Conservation (phyloP, 352 stramenopile genomes). For the Halophytophthora polymorphica region DNA sequence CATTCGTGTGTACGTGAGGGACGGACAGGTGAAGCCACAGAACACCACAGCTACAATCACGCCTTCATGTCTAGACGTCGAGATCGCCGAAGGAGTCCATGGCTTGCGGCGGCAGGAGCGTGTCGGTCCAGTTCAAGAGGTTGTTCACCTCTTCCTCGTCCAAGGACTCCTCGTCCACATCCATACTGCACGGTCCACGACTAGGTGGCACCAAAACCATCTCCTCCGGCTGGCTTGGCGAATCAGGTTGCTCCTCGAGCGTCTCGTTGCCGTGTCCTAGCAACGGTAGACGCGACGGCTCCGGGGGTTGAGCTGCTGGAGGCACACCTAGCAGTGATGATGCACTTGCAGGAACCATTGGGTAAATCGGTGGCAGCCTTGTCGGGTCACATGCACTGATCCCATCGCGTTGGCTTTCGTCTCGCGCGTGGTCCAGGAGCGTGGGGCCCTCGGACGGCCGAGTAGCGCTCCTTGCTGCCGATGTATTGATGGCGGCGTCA, state of each 20-base stretch:
- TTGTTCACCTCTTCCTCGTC: constrained; percentile 78
- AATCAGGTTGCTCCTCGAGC: neutral
- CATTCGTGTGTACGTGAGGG: too few species aligned
- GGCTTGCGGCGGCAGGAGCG: constrained; percentile 38
- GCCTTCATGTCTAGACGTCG: constrained; percentile 16
- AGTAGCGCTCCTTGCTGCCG: neutral
- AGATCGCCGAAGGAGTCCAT: constrained; percentile 45
- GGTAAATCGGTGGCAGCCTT: constrained; percentile 24
- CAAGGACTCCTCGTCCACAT: constrained; percentile 58
- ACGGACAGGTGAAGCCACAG: too few species aligned
- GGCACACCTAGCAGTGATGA: constrained; percentile 3
- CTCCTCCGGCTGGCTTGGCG: too few species aligned
- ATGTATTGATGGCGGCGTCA: constrained; percentile 3
- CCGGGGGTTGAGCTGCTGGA: neutral
- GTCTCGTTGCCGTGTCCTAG: constrained; percentile 5
- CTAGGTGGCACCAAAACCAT: constrained; percentile 3
- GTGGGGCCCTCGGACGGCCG: neutral
- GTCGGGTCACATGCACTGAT: constrained; percentile 5
- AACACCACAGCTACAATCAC: neutral
- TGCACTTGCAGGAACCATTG: constrained; percentile 15
- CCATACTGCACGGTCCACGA: constrained; percentile 6
- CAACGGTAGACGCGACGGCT: constrained; percentile 9
- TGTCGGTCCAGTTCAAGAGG: constrained; percentile 80
- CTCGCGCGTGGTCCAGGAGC: neutral
- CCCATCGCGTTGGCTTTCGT: neutral